These are phyloP conservation scores for Eleusine coracana DNA, from an alignment of 176 grass and related monocot species.

Conservation along the genomic window DNA sequence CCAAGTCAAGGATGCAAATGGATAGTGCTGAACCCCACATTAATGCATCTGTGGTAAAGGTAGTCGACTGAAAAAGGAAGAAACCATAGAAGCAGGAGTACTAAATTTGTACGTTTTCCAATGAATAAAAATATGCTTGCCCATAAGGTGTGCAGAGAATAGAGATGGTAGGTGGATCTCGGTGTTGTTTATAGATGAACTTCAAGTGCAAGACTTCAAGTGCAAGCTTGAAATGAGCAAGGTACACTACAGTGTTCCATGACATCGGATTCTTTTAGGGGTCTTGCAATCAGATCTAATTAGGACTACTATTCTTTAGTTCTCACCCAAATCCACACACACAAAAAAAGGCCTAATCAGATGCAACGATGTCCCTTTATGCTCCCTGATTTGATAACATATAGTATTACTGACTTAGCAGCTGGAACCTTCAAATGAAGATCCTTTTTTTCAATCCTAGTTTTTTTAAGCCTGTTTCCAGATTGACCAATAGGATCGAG, in stretches of 20 bases:
- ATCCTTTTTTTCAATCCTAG: neutral
- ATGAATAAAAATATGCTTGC: constrained; percentile 25
- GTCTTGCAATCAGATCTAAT: constrained; percentile 10
- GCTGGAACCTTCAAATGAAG: constrained; percentile 19
- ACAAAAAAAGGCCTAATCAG: constrained; percentile 7
- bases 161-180: constrained; percentile 29
- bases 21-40: neutral
- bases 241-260: constrained; percentile 24
- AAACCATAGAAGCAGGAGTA: neutral
- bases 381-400: constrained; percentile 5
- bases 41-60: neutral
- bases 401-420: constrained; percentile 5
- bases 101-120: neutral
- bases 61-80: neutral
- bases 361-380: neutral
- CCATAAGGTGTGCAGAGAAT: constrained; percentile 1
- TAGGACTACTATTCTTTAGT: neutral
- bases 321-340: constrained; percentile 8
- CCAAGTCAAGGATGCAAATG: neutral
- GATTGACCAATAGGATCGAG: neutral
- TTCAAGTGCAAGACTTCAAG: constrained; percentile 7
- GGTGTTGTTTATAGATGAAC: constrained; percentile 5
- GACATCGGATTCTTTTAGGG: constrained; percentile 2
- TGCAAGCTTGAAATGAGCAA: constrained; percentile 5
- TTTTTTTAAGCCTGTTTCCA: neutral